Conservation (phyloP, 2,329 filamentous ascomycete species). For the Exophiala bonariae region DNA sequence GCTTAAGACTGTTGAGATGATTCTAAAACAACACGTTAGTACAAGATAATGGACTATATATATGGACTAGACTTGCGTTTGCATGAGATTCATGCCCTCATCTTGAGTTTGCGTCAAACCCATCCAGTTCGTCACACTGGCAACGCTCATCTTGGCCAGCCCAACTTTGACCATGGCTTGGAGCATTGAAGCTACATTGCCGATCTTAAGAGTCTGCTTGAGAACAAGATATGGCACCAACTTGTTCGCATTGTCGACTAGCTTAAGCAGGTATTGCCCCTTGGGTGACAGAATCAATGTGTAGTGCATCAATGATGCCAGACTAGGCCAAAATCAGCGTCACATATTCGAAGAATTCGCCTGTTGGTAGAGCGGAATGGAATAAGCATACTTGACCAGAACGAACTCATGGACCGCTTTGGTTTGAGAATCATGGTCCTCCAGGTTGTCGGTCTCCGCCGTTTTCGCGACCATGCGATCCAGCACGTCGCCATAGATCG, state of each 20-base stretch:
- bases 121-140: slow-evolving; percentile 75
- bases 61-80: slow-evolving; percentile 47
- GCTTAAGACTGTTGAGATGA: slow-evolving; percentile 69
- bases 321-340: slow-evolving; percentile 44
- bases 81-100: slow-evolving; percentile 78
- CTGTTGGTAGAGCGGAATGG: slow-evolving; percentile 8
- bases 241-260: slow-evolving; percentile 69
- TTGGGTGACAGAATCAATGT: slow-evolving; percentile 72
- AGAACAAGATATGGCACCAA: slow-evolving; percentile 72
- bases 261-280: slow-evolving; percentile 70
- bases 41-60: not conserved
- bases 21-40: slow-evolving; percentile 45
- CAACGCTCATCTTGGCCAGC: slow-evolving; percentile 75
- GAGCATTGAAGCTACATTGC: slow-evolving; percentile 81
- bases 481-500: slow-evolving; percentile 68
- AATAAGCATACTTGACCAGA: slow-evolving; percentile 63
- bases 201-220: slow-evolving; percentile 70
- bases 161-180: slow-evolving; percentile 71
- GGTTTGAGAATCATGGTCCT: slow-evolving; percentile 62
- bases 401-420: slow-evolving; percentile 67
- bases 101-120: slow-evolving; percentile 69
- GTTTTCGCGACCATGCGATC: slow-evolving; percentile 65
- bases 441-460: slow-evolving; percentile 61
- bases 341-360: too few relatives aligned
- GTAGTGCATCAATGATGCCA: slow-evolving; percentile 74